Evolutionary conservation across 73 alveolate genomes (phyloP).

Genomic region (Paramecium sonneborni): DNA sequence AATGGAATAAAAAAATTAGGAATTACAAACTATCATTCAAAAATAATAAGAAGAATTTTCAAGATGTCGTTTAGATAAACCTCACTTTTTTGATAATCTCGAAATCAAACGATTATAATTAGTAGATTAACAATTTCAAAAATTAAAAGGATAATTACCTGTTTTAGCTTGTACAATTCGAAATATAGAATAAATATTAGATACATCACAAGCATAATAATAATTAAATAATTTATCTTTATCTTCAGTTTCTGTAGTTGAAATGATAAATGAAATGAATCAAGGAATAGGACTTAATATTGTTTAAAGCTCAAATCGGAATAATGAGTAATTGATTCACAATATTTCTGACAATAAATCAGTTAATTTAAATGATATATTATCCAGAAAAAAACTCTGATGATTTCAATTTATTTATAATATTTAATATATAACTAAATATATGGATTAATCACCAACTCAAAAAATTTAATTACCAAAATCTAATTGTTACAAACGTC

Average conservation of each 20-base stretch:
- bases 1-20: background rate
- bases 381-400: background rate
- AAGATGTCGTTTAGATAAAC: background rate
- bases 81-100: background rate
- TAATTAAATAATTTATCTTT: background rate
- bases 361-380: background rate
- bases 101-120: background rate
- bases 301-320: background rate
- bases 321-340: background rate
- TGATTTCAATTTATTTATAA: background rate
- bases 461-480: conserved; percentile 22
- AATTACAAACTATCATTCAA: background rate
- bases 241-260: background rate
- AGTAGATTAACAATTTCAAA: background rate
- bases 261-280: background rate
- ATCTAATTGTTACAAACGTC: background rate
- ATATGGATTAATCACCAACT: background rate
- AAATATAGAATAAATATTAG: background rate
- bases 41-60: background rate
- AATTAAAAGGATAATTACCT: background rate
- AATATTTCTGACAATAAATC: background rate
- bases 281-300: background rate
- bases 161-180: background rate
- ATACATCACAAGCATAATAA: background rate
- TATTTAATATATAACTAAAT: background rate